Base-by-base conservation (phyloP, 495 filamentous ascomycete species). In the Aspergillus baeticus region DNA sequence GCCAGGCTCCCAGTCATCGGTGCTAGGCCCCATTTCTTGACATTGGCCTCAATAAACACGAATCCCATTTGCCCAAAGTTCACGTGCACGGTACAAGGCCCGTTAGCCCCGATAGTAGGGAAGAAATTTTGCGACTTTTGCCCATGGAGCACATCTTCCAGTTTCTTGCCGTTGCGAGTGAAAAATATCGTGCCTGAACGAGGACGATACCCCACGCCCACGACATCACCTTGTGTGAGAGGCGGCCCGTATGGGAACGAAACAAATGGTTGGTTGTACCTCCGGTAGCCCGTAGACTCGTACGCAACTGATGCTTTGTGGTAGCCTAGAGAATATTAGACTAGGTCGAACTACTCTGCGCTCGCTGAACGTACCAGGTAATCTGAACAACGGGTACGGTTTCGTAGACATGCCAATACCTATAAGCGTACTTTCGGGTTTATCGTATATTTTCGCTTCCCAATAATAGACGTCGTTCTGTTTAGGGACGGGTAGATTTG, bases 381-480 rank as follows among this genome's bases (percentile, higher is more conserved):
- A 75, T 63, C 95, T 76, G 69, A 98, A 98, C 36, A 97, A 75
- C 17, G 94, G 94, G 73, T 98, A 98, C 10, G 94, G 94, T 65
- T 98, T 98, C 15, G 95, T 98, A 10, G 90, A 86, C 77, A 98
- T 86, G 39, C 94, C 94, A 55, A 98, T 88, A 62, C 87, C 91
- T 38, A 98, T 79, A 55, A 89, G 72, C 0, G 92, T 91, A 14
- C 77, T 81, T 34, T 97, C 94, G 3, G 94, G 93, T 72, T 98
- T 97, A 51, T 98, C 95, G 71, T 94, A 98, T 37, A 98, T 86
- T 73, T 98, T 98, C 13, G 94, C 90, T 67, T 98, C 94, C 94
- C 94, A 98, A 69, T 98, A 98, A 66, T 98, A 98, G 13, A 97
- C 92, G 67, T 98, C 94, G 63, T 98, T 98, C 67, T 98, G 94